These are phyloP conservation scores for Pseudogymnoascus verrucosus DNA, from an alignment of 2,329 filamentous ascomycete species.

Conservation along the genomic window DNA sequence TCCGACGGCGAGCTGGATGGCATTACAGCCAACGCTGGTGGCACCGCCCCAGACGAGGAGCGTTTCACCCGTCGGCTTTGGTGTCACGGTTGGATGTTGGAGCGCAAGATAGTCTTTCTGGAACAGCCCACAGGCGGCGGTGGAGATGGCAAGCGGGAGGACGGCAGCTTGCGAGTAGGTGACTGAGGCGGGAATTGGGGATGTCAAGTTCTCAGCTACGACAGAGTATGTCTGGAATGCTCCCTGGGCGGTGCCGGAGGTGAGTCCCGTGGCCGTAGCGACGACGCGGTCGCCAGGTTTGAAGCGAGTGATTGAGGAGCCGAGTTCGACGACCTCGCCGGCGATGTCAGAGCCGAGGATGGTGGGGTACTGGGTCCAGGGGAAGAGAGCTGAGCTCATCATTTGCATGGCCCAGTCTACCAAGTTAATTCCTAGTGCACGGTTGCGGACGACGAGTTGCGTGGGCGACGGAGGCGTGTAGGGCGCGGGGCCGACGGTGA, in stretches of 20 bases:
- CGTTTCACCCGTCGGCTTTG: constrained; percentile 13
- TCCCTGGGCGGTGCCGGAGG: constrained; percentile 26
- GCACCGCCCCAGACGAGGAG: constrained; percentile 18
- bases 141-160: constrained; percentile 28
- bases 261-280: constrained; percentile 27
- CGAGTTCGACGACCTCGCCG: constrained; percentile 14
- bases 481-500: constrained; percentile 31
- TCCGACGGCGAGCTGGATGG: constrained; percentile 35
- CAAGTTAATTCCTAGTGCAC: constrained; percentile 34
- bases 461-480: constrained; percentile 28
- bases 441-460: constrained; percentile 33
- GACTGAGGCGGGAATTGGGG: constrained; percentile 25
- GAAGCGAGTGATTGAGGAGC: constrained; percentile 11
- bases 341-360: constrained; percentile 17
- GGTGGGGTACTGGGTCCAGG: constrained; percentile 21
- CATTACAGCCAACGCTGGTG: constrained; percentile 21
- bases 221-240: constrained; percentile 29
- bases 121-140: constrained; percentile 29
- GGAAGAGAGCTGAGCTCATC: constrained; percentile 33
- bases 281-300: constrained; percentile 23
- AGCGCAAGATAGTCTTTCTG: constrained; percentile 18
- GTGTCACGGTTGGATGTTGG: constrained; percentile 18
- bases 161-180: constrained; percentile 27
- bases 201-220: constrained; percentile 20
- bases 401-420: constrained; percentile 29